Evolutionary conservation across 2,329 filamentous ascomycete genomes (phyloP).

Genomic region (Beauveria varroae): DNA sequence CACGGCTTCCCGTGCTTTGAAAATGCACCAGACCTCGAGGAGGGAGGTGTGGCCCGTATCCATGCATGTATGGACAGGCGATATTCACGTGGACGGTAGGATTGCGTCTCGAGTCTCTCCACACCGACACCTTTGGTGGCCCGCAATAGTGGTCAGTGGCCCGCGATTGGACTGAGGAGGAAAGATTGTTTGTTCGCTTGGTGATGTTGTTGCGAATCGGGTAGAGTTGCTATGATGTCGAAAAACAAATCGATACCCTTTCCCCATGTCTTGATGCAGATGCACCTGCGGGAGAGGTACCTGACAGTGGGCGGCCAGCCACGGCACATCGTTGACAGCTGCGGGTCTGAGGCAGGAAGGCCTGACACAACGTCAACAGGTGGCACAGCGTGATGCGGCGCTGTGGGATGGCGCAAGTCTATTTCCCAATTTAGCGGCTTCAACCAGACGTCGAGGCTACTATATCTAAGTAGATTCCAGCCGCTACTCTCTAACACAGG

Average conservation of each 20-base stretch:
- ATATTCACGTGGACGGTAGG: constrained; percentile 9
- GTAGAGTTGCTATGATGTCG: background rate
- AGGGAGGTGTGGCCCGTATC: constrained; percentile 5
- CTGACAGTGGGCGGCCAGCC: background rate
- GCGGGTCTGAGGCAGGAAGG: background rate
- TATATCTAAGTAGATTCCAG: background rate
- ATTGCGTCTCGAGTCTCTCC: constrained; percentile 6
- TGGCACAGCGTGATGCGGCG: background rate
- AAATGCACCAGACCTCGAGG: background rate
- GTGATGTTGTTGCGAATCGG: background rate
- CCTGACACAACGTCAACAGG: too few species aligned
- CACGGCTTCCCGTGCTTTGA: background rate
- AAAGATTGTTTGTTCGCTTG: background rate
- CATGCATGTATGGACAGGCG: background rate
- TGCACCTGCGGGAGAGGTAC: background rate
- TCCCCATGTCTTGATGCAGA: background rate
- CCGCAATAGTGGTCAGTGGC: background rate
- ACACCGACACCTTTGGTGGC: background rate
- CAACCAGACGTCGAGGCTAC: background rate
- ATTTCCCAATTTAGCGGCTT: background rate
- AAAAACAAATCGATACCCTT: background rate
- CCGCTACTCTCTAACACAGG: background rate
- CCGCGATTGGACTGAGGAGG: background rate
- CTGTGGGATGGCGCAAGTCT: background rate
- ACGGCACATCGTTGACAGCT: background rate